A percentile compares a stretch with the other conserved stretches of the same genome.
phyloP scores from a whole-genome alignment of 164 flowering plant species.

The Santalum album region DNA sequence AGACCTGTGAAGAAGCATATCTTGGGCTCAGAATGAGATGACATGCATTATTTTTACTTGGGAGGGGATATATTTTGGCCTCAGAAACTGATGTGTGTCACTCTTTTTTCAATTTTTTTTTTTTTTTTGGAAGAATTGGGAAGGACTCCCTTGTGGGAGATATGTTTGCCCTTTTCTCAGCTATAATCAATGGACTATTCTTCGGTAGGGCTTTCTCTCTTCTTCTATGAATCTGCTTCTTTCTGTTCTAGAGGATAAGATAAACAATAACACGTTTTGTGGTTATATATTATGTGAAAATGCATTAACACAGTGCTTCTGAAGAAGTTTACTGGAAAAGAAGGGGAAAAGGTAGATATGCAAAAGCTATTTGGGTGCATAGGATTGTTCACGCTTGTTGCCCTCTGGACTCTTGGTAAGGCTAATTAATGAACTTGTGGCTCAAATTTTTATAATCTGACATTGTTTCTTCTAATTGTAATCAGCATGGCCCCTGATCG shows the following conservation, averaged over 20 bases:
- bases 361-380: background rate
- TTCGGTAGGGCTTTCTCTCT: background rate
- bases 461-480: slow-evolving; percentile 1
- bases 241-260: too few relatives aligned
- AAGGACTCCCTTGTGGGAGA: background rate
- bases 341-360: background rate
- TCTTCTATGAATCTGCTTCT: too few relatives aligned
- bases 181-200: background rate
- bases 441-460: too few relatives aligned
- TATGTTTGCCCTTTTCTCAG: background rate
- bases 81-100: too few relatives aligned
- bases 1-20: too few relatives aligned
- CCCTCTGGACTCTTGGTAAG: background rate
- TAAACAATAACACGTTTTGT: too few relatives aligned
- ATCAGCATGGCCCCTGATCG: slow-evolving; percentile 92
- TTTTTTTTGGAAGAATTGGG: background rate
- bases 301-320: background rate
- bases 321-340: background rate
- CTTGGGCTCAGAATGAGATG: too few relatives aligned
- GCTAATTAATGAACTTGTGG: too few relatives aligned
- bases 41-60: too few relatives aligned
- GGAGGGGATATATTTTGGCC: too few relatives aligned
- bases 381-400: background rate
- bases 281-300: too few relatives aligned
- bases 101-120: too few relatives aligned